Evolutionary conservation across 1,139 yeast genomes (phyloP).

Genomic region (Casaregolazyma lundiana): DNA sequence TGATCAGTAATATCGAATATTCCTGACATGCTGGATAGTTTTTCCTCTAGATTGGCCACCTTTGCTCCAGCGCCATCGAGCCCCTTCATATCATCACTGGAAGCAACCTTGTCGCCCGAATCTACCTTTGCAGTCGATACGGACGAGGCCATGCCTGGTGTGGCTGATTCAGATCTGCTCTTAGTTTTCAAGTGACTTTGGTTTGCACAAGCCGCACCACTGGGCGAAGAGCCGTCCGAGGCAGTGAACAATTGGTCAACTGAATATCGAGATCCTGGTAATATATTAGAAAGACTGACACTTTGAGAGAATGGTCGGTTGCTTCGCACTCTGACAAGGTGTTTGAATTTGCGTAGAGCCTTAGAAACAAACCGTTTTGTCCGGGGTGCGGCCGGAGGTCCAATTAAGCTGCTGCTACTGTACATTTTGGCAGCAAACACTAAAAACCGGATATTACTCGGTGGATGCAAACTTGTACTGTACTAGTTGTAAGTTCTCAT

Average conservation of each 20-base stretch:
- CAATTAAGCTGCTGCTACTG: neutral
- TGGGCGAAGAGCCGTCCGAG: neutral
- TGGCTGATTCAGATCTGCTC: neutral
- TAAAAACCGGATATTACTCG: too few relatives aligned
- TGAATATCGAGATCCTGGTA: neutral
- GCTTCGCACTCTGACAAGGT: neutral
- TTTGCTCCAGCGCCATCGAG: neutral
- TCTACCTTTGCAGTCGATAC: neutral
- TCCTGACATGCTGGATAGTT: neutral
- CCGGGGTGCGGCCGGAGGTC: neutral
- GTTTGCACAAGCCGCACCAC: neutral
- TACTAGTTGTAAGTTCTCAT: too few relatives aligned
- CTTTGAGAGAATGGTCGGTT: neutral
- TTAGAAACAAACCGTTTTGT: neutral
- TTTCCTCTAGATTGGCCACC: neutral
- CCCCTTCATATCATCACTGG: neutral
- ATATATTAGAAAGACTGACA: neutral
- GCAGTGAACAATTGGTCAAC: neutral
- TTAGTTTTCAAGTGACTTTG: neutral
- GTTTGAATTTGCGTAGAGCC: neutral
- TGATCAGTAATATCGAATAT: neutral
- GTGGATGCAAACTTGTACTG: too few relatives aligned
- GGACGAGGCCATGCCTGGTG: neutral
- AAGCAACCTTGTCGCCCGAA: neutral
- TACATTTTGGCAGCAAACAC: neutral